phyloP scores from a whole-genome alignment of 225 moss, liverwort and hornwort species.

The Ulota crispa region DNA sequence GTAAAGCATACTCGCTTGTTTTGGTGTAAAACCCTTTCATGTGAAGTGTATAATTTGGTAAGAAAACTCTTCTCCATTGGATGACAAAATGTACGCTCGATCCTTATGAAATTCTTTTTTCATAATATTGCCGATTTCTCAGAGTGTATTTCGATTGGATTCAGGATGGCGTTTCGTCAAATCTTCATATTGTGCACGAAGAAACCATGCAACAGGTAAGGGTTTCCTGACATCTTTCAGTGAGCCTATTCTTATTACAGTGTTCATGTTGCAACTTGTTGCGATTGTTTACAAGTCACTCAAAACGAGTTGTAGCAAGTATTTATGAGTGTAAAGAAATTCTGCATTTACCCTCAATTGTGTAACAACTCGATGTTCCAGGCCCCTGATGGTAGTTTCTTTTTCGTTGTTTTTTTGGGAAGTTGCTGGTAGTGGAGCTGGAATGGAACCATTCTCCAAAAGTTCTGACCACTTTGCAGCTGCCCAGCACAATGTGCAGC shows the following conservation, averaged over 20 bases:
- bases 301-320: not conserved
- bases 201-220: slow-evolving; percentile 70
- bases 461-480: slow-evolving; percentile 38
- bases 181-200: slow-evolving; percentile 58
- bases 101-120: not conserved
- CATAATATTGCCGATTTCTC: not conserved
- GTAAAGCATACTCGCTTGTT: not conserved
- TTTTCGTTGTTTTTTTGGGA: slow-evolving; percentile 15
- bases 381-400: not conserved
- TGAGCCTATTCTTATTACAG: not conserved
- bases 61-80: not conserved
- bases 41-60: not conserved
- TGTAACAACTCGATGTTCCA: not conserved
- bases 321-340: not conserved
- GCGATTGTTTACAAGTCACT: slow-evolving; percentile 13
- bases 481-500: slow-evolving; percentile 40
- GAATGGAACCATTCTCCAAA: slow-evolving; percentile 43
- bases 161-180: slow-evolving; percentile 59
- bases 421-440: slow-evolving; percentile 57
- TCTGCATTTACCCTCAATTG: not conserved
- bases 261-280: slow-evolving; percentile 9
- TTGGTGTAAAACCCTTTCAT: not conserved
- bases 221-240: not conserved
- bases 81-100: not conserved
- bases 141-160: slow-evolving; percentile 9